A percentile compares a stretch with the other conserved stretches of the same genome.
Conservation (phyloP, 768 basidiomycete genomes). For the Pulveroboletus ravenelii region DNA sequence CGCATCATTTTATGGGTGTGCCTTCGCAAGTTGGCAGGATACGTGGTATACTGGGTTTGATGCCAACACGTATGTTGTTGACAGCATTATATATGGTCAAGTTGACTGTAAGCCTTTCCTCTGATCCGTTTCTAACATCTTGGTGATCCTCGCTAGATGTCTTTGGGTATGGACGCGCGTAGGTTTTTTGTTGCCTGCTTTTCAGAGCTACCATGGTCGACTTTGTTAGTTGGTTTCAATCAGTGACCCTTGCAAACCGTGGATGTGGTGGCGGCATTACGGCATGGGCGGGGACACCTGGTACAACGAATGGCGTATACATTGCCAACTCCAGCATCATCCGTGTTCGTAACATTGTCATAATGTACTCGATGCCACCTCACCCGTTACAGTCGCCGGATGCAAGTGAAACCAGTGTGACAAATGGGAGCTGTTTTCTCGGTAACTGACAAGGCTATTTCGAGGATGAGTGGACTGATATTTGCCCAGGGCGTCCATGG, state of each 20-base stretch:
- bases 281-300: slow-evolving; percentile 54
- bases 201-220: not conserved
- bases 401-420: slow-evolving; percentile 37
- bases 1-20: slow-evolving; percentile 45
- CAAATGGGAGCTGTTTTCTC: slow-evolving; percentile 45
- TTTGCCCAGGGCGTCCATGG: slow-evolving; percentile 47
- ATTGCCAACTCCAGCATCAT: slow-evolving; percentile 53
- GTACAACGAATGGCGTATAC: slow-evolving; percentile 47
- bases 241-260: slow-evolving; percentile 53
- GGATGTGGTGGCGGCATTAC: slow-evolving; percentile 62
- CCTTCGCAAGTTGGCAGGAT: slow-evolving; percentile 15
- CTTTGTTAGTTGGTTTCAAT: slow-evolving; percentile 52
- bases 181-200: not conserved
- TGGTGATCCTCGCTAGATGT: slow-evolving; percentile 1
- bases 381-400: slow-evolving; percentile 48
- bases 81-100: slow-evolving; percentile 58
- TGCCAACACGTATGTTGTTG: slow-evolving; percentile 54
- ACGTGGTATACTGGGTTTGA: slow-evolving; percentile 63
- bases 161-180: slow-evolving; percentile 13
- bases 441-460: slow-evolving; percentile 28
- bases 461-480: not conserved
- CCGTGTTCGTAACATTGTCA: slow-evolving; percentile 28
- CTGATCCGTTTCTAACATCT: not conserved
- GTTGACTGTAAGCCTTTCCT: slow-evolving; percentile 49
- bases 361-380: not conserved